These are phyloP conservation scores for Coffea eugenioides DNA, from an alignment of 257 asterid species.

Conservation along the genomic window DNA sequence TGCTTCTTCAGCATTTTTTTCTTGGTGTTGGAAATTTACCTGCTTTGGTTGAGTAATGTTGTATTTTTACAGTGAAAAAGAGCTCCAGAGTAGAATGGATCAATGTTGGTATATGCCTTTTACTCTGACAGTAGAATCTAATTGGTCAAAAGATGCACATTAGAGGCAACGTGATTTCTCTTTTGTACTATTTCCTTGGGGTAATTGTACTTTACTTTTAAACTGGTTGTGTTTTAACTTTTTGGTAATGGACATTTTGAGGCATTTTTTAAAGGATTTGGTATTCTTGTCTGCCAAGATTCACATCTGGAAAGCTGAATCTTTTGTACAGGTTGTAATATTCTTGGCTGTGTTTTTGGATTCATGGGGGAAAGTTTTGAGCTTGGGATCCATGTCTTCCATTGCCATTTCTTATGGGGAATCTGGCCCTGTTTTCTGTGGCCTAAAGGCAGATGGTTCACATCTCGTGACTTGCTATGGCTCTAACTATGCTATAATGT, in stretches of 20 bases:
- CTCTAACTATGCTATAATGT: constrained; percentile 56
- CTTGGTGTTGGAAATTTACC: constrained; percentile 3
- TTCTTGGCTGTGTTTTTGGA: constrained; percentile 37
- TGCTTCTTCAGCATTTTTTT: neutral
- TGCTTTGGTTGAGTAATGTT: neutral
- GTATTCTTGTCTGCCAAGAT: constrained; percentile 4
- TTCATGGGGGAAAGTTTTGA: constrained; percentile 38
- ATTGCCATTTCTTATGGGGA: constrained; percentile 85
- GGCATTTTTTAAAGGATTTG: constrained; percentile 18
- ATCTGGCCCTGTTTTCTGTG: constrained; percentile 79
- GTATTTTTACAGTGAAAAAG: constrained; percentile 4
- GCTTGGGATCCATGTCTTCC: constrained; percentile 91
- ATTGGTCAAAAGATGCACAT: constrained; percentile 7
- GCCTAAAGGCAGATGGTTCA: constrained; percentile 79
- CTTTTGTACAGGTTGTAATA: constrained; percentile 20
- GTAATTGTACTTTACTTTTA: neutral
- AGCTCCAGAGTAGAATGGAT: constrained; percentile 5
- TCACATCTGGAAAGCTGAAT: constrained; percentile 11
- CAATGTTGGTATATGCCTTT: neutral
- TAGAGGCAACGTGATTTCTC: neutral
- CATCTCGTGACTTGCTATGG: constrained; percentile 74
- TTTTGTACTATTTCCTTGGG: neutral
- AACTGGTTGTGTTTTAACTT: constrained; percentile 15
- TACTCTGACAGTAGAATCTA: neutral
- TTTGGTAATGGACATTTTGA: constrained; percentile 27